phyloP scores from a whole-genome alignment of 2,329 filamentous ascomycete genomes.

The Fusarium succisae region DNA sequence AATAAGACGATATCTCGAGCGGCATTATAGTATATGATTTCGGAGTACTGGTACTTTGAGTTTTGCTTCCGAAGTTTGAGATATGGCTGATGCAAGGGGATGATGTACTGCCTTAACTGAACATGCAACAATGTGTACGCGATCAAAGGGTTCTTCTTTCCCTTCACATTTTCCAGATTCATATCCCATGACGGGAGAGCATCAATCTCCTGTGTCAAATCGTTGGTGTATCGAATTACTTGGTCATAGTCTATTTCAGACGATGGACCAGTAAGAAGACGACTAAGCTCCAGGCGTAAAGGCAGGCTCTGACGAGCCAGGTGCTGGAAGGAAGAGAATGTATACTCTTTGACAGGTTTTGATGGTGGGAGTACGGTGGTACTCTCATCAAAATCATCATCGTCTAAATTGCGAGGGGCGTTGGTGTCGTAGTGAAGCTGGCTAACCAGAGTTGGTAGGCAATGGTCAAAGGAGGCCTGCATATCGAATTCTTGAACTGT shows the following conservation, averaged over 20 bases:
- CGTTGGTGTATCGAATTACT: conserved; percentile 68
- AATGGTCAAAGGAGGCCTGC: conserved; percentile 69
- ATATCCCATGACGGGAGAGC: conserved; percentile 65
- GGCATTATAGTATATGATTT: conserved; percentile 71
- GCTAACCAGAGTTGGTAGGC: conserved; percentile 66
- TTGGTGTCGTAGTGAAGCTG: conserved; percentile 65
- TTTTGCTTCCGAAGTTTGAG: conserved; percentile 67
- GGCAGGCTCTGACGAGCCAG: conserved; percentile 65
- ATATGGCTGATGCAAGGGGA: conserved; percentile 69
- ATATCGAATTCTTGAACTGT: conserved; percentile 70
- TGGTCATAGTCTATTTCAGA: conserved; percentile 69
- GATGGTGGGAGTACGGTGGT: conserved; percentile 61
- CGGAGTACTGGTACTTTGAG: conserved; percentile 70
- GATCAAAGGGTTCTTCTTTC: conserved; percentile 64
- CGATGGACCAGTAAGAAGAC: conserved; percentile 63
- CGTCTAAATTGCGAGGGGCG: conserved; percentile 66
- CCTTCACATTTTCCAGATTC: conserved; percentile 48
- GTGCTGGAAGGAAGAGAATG: conserved; percentile 67
- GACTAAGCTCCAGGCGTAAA: conserved; percentile 66
- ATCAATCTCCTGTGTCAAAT: conserved; percentile 69
- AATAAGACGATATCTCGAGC: conserved; percentile 70
- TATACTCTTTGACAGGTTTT: conserved; percentile 63
- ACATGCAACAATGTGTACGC: conserved; percentile 69
- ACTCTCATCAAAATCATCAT: conserved; percentile 65
- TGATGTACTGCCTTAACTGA: conserved; percentile 69